Percentiles rank a stretch among this genome's conserved stretches.
Evolutionary conservation across 768 basidiomycete genomes (phyloP).

Genomic region (Rhodotorula taiwanensis): DNA sequence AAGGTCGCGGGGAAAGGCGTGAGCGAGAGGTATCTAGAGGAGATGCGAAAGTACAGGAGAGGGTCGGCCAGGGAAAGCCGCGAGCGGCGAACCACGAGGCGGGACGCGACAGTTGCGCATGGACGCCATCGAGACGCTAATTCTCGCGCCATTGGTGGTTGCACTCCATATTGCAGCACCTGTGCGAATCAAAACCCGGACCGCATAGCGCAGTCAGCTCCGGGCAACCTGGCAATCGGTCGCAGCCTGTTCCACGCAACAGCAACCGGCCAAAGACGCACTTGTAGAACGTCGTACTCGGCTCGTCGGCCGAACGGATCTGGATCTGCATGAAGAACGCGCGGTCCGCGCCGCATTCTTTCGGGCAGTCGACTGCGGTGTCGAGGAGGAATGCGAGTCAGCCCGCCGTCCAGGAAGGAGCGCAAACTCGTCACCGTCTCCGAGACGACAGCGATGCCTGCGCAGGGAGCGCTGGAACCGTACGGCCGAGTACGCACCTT

Average conservation of each 20-base stretch:
- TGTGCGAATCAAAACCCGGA: neutral
- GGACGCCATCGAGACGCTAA: constrained; percentile 5
- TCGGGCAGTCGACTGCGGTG: constrained; percentile 43
- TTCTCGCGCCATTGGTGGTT: constrained; percentile 37
- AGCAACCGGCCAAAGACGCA: neutral
- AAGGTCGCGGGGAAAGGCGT: neutral
- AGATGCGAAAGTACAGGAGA: too few relatives aligned
- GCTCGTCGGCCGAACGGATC: constrained; percentile 54
- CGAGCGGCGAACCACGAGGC: neutral
- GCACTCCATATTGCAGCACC: constrained; percentile 36
- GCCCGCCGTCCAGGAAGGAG: neutral
- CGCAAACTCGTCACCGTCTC: too few relatives aligned
- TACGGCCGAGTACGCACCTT: constrained; percentile 52
- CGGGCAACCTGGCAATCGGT: neutral
- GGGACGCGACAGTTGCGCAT: neutral
- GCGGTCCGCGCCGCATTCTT: constrained; percentile 72
- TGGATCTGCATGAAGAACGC: constrained; percentile 96
- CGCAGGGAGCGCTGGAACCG: too few relatives aligned
- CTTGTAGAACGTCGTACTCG: constrained; percentile 42
- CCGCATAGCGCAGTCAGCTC: neutral
- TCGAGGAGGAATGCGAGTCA: neutral
- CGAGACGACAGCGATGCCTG: neutral
- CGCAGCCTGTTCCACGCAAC: neutral
- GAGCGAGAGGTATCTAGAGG: neutral
- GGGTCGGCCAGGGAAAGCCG: neutral